phyloP scores from a whole-genome alignment of 2,329 filamentous ascomycete species.

The Aureobasidium sp. region DNA sequence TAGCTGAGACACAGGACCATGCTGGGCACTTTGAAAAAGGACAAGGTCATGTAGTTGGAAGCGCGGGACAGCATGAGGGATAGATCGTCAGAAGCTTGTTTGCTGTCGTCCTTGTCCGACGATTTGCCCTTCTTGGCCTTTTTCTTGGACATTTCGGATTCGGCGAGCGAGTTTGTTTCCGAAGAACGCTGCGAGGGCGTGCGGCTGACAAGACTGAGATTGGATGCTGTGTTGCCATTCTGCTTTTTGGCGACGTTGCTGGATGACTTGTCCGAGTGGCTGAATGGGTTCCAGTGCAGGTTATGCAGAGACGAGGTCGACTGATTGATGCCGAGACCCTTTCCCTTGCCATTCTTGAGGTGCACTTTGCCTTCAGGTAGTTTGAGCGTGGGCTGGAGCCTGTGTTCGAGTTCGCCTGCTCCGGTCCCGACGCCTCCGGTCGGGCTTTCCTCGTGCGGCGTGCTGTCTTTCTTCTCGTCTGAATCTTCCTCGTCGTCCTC shows the following conservation, averaged over 20 bases:
- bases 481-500: slow-evolving; percentile 42
- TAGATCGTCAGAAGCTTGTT: slow-evolving; percentile 66
- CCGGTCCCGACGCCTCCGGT: slow-evolving; percentile 49
- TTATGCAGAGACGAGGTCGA: slow-evolving; percentile 15
- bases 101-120: slow-evolving; percentile 55
- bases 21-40: slow-evolving; percentile 89
- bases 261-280: slow-evolving; percentile 31
- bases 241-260: slow-evolving; percentile 17
- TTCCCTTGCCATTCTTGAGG: slow-evolving; percentile 22
- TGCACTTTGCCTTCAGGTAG: slow-evolving; percentile 34
- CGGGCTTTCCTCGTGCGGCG: background rate
- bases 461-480: slow-evolving; percentile 18
- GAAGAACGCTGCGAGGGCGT: slow-evolving; percentile 27
- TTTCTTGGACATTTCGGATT: slow-evolving; percentile 23
- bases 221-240: slow-evolving; percentile 21
- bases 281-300: slow-evolving; percentile 38
- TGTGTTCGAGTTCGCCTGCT: slow-evolving; percentile 69
- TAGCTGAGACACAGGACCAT: slow-evolving; percentile 94
- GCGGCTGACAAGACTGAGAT: slow-evolving; percentile 23
- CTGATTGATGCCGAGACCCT: slow-evolving; percentile 28
- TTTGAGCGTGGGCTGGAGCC: slow-evolving; percentile 74
- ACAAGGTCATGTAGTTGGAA: slow-evolving; percentile 94
- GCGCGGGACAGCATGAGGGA: slow-evolving; percentile 95
- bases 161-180: slow-evolving; percentile 19
- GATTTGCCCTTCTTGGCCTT: slow-evolving; percentile 34